Percentiles rank a stretch among this genome's conserved stretches.
These are phyloP conservation scores for Malus sylvestris DNA, from an alignment of 306 rosid genomes.

Conservation along the genomic window DNA sequence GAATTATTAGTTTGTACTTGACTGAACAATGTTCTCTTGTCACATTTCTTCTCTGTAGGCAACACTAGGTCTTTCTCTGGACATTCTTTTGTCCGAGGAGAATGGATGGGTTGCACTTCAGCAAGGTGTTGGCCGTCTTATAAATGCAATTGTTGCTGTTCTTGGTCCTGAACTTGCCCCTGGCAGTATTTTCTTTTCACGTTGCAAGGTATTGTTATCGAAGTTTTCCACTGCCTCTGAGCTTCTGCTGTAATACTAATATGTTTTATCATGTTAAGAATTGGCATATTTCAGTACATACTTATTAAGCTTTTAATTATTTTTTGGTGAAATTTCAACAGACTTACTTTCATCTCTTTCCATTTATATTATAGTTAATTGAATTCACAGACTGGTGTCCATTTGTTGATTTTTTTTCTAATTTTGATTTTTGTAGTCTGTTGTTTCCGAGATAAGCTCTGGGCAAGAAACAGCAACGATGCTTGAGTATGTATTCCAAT, in stretches of 20 bases:
- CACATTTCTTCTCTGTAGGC: conserved; percentile 40
- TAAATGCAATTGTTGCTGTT: conserved; percentile 88
- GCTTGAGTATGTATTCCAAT: conserved; percentile 63
- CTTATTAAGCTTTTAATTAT: not conserved
- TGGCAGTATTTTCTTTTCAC: conserved; percentile 96
- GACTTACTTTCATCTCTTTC: not conserved
- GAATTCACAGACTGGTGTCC: not conserved
- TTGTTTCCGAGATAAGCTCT: conserved; percentile 84
- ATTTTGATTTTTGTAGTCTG: conserved; percentile 47
- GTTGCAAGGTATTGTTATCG: conserved; percentile 64
- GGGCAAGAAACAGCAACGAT: conserved; percentile 90
- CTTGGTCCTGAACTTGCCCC: conserved; percentile 98
- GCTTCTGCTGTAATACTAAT: not conserved
- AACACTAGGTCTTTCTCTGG: conserved; percentile 93
- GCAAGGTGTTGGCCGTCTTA: conserved; percentile 94
- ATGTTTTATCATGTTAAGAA: not conserved
- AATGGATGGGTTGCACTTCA: conserved; percentile 85
- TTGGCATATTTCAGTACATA: not conserved
- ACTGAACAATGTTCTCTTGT: conserved; percentile 6
- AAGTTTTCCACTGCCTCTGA: not conserved
- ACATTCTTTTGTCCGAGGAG: conserved; percentile 87
- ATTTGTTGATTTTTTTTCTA: conserved; percentile 9
- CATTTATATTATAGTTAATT: not conserved
- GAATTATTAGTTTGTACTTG: conserved; percentile 18
- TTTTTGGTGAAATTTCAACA: not conserved